Evolutionary conservation across 495 filamentous ascomycete genomes (phyloP), one percentile per base, ranked within the genome.

Genomic region (Sordaria brevicollis): DNA sequence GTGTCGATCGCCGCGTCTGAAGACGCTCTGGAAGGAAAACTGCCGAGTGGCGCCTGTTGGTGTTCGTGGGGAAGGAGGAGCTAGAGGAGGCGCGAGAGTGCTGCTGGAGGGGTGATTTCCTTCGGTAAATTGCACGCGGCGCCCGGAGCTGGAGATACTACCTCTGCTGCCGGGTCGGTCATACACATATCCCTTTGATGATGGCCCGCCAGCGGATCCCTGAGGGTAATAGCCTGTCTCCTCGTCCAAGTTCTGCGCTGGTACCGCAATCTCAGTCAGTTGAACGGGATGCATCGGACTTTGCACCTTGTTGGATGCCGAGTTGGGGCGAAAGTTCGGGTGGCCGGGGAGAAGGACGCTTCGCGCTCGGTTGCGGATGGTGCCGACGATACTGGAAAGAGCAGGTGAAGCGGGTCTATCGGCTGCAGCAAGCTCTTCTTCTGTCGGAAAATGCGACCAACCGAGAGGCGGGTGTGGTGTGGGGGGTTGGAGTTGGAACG

Each of bases 1-100:
- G 2, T 15, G 49, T 62, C 49, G 49, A 62, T 62, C 49, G 13
- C 49, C 49, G 25, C 80, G 77, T 70, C 83, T 81, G 79, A 97
- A 92, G 65, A 95, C 87, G 71, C 89, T 90, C 74, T 94, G 90
- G 84, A 98, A 98, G 34, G 90, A 93, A 81, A 97, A 98, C 77
- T 97, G 93, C 38, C 95, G 89, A 73, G 79, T 81, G n/a, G 83
- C 82, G 57, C 49, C 49, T 6, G 5, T 4, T 62, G 49, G 49
- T 17, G 49, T 31, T 17, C 49, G 21, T 62, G 25, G 25, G 13
- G 49, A 13, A 62, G 25, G 25, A 17, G 49, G 25, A 17, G 49
- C 49, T 57, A 57, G 49, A 57, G 49, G 49, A 62, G 49, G 25
- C 21, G 49, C 49, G 25, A 57, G 21, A 11, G 49, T 57, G 49